These are phyloP conservation scores for Tetracladium setigerum DNA, from an alignment of 495 filamentous ascomycete species.

Conservation along the genomic window DNA sequence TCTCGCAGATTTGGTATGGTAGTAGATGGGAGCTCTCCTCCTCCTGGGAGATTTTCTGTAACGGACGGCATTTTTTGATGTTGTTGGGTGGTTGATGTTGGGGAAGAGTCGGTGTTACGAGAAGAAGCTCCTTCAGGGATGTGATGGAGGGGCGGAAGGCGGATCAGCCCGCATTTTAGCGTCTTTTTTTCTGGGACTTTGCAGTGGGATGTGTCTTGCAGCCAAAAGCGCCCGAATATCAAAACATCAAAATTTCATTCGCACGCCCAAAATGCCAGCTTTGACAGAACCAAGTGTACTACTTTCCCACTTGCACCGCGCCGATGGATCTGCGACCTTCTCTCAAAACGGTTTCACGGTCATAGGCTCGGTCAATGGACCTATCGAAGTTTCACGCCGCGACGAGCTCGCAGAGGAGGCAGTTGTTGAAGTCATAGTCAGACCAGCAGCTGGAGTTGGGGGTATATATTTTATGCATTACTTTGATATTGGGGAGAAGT, in stretches of 20 bases:
- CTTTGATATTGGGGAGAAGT: conserved; percentile 30
- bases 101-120: background rate
- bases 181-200: background rate
- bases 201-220: background rate
- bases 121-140: no score
- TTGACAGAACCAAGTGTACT: conserved; percentile 36
- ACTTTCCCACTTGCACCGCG: conserved; percentile 54
- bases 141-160: background rate
- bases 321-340: conserved; percentile 86
- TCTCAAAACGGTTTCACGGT: conserved; percentile 71
- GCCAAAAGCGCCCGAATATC: background rate
- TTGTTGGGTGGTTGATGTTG: background rate
- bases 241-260: background rate
- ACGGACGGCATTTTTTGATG: conserved; percentile 14
- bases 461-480: conserved; percentile 41
- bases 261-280: conserved; percentile 29
- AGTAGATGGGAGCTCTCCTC: no score
- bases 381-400: conserved; percentile 80
- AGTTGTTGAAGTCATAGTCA: conserved; percentile 80
- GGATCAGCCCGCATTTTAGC: conserved; percentile 9
- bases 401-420: conserved; percentile 89
- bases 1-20: conserved; percentile 51
- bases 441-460: conserved; percentile 77
- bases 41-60: conserved; percentile 2
- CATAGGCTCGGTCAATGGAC: conserved; percentile 80